Conservation (phyloP, 2,329 filamentous ascomycete species). For the Xylaria sp. region DNA sequence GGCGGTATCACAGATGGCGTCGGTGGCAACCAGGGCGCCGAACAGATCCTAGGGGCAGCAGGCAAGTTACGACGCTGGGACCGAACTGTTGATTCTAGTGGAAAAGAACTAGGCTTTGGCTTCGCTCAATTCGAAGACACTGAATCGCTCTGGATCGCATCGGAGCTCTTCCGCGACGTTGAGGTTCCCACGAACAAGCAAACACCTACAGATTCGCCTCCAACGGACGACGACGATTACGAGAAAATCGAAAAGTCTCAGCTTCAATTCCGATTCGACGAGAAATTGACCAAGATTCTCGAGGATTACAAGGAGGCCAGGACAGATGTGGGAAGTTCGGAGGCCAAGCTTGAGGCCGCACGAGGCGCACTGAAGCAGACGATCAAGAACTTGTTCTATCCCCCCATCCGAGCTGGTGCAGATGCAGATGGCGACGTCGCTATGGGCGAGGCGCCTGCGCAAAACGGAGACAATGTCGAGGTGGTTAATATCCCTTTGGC, state of each 20-base stretch:
- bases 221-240: conserved; percentile 41
- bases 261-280: conserved; percentile 72
- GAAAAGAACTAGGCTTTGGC: conserved; percentile 78
- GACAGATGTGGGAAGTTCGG: conserved; percentile 56
- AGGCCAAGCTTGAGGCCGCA: conserved; percentile 65
- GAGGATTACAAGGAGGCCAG: conserved; percentile 68
- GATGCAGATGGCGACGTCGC: conserved; percentile 62
- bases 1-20: conserved; percentile 76
- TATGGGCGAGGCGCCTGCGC: conserved; percentile 58
- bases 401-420: conserved; percentile 44
- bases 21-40: conserved; percentile 70
- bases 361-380: conserved; percentile 62
- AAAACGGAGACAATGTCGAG: conserved; percentile 63
- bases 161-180: conserved; percentile 77
- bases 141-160: conserved; percentile 77
- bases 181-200: conserved; percentile 77
- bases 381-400: conserved; percentile 68
- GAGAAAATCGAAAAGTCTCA: conserved; percentile 62
- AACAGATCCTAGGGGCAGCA: conserved; percentile 70
- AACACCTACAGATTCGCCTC: conserved; percentile 41
- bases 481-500: conserved; percentile 85
- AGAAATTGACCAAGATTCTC: conserved; percentile 77
- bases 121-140: conserved; percentile 94
- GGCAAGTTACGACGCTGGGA: conserved; percentile 83
- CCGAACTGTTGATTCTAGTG: conserved; percentile 58